Evolutionary conservation across 805 yeast species (phyloP).

Genomic region (Candida montana): DNA sequence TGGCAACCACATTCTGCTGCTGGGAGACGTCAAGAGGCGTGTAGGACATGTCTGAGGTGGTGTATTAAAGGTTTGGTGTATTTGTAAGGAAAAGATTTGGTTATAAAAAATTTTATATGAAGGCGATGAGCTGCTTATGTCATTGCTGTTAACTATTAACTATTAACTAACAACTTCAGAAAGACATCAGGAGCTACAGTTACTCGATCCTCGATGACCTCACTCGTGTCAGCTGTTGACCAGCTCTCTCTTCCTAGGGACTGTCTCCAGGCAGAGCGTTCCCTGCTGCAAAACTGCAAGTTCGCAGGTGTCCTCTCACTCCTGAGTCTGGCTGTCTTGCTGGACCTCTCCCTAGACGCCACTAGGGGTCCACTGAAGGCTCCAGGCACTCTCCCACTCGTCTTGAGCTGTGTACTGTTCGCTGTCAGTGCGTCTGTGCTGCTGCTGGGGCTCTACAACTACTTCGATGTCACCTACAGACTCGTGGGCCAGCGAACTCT

Average conservation of each 20-base stretch:
- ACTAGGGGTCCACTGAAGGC: neutral
- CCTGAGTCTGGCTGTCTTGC: slow-evolving; percentile 17
- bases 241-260: slow-evolving; percentile 19
- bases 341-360: slow-evolving; percentile 14
- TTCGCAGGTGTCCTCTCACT: slow-evolving; percentile 17
- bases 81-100: neutral
- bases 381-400: slow-evolving; percentile 10
- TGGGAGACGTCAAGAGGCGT: slow-evolving; percentile 32
- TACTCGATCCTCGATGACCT: neutral
- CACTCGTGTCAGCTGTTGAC: neutral
- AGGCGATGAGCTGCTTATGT: slow-evolving; percentile 3
- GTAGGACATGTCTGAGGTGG: slow-evolving; percentile 28
- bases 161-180: too few relatives aligned
- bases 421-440: slow-evolving; percentile 9
- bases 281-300: slow-evolving; percentile 20
- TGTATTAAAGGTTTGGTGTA: neutral
- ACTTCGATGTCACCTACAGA: slow-evolving; percentile 15
- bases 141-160: neutral
- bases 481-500: slow-evolving; percentile 13
- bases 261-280: slow-evolving; percentile 25
- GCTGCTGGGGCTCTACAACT: slow-evolving; percentile 17
- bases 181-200: too few relatives aligned
- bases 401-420: slow-evolving; percentile 13
- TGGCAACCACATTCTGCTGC: slow-evolving; percentile 47
- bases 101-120: too few relatives aligned